Base-by-base conservation (phyloP, 2,329 filamentous ascomycete species). In the Talaromyces sp. region DNA sequence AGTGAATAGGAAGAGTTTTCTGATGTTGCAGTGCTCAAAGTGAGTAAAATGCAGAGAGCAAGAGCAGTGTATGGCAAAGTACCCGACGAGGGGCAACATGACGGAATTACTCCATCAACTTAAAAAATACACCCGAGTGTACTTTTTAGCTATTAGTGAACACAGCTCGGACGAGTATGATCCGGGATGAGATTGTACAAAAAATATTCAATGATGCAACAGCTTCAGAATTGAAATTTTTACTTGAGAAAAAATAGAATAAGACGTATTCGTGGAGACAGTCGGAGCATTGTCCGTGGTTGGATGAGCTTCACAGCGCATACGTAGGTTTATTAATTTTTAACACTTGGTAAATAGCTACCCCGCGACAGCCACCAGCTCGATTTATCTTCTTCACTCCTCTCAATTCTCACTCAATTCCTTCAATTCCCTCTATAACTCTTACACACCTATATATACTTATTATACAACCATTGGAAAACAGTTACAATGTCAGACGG, bases 401-500 rank as follows among this genome's bases (percentile, higher is more conserved):
- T 11, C 27, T 22, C 13, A 51, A 17, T 51, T 17, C 47, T 29
- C 22, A 15, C 13, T 29, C 47, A 29, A 8, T 4, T 17, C 22
- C 17, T 2, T n/a, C 49, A 31, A 31, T 38, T 49, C 53, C 15
- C n/a, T 19, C 15, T 31, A 38, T 51, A 40, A n/a, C 31, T 19
- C 25, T 13, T 27, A 38, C 10, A 34, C 11, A 27, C 25, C 5
- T 22, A 25, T 17, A 25, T 31, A 29, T 63, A 29, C 2, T 22
- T 34, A 36, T 56, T 31, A 29, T 34, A 29, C 36, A n/a, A n/a
- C 6, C 17, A 43, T 63, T 34, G 8, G 7, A 51, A 17, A n/a
- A n/a, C 17, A 2, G 22, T n/a, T 7, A 51, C 22, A 19, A 88
- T 89, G 86, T 88, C 86, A 73, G 78, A 80, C 73, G 83, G 78